Evolutionary conservation across 441 rosid genomes (phyloP).

Genomic region (Omphalea diandra): DNA sequence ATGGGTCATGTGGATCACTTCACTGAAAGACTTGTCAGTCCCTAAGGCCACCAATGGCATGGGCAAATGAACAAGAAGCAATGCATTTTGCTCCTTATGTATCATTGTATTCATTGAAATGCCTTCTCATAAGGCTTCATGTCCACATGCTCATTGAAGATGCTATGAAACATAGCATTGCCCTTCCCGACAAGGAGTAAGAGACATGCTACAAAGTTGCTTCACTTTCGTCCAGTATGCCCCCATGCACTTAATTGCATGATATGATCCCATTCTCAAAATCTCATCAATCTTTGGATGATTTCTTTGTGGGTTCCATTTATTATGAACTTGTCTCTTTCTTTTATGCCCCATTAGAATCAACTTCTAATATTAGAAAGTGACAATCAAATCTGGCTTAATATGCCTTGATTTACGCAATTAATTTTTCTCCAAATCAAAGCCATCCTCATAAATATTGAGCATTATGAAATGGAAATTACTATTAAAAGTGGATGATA

Average conservation of each 20-base stretch:
- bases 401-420: background rate
- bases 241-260: background rate
- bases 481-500: too few species aligned
- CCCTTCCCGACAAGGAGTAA: slow-evolving; percentile 16
- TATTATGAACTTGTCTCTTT: slow-evolving; percentile 13
- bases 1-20: slow-evolving; percentile 19
- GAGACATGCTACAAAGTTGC: slow-evolving; percentile 19
- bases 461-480: too few species aligned
- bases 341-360: background rate
- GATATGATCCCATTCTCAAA: background rate
- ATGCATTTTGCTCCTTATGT: background rate
- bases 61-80: background rate
- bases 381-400: slow-evolving; percentile 1
- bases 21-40: slow-evolving; percentile 8
- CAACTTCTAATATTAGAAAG: background rate
- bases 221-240: background rate
- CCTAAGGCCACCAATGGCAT: slow-evolving; percentile 6
- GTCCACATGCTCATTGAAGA: slow-evolving; percentile 30
- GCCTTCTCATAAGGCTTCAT: slow-evolving; percentile 6
- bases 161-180: slow-evolving; percentile 23
- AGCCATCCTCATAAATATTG: background rate
- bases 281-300: background rate
- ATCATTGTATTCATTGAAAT: background rate
- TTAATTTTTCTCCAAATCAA: background rate
- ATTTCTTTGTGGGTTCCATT: slow-evolving; percentile 14